phyloP scores from a whole-genome alignment of 2,329 filamentous ascomycete genomes.

The Penicillium sp. region DNA sequence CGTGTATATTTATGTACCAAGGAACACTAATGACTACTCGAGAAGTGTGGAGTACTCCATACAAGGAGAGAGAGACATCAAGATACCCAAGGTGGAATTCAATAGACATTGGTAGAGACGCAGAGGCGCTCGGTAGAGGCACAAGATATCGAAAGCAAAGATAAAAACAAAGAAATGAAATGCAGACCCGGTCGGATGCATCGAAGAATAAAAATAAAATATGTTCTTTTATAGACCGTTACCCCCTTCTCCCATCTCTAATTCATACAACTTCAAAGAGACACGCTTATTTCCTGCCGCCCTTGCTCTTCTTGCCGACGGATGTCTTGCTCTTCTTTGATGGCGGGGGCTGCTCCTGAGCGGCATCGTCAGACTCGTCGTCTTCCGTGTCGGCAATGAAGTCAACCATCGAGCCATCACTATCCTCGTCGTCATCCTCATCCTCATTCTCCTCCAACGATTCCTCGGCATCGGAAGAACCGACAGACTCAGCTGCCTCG shows the following conservation, averaged over 20 bases:
- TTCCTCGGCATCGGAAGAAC: slow-evolving; percentile 39
- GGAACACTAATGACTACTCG: background rate
- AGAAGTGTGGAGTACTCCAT: background rate
- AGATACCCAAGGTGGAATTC: slow-evolving; percentile 7
- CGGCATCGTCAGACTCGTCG: slow-evolving; percentile 29
- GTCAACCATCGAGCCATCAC: slow-evolving; percentile 43
- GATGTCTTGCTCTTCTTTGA: slow-evolving; percentile 31
- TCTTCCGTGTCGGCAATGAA: slow-evolving; percentile 43
- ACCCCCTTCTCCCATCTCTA: slow-evolving; percentile 12
- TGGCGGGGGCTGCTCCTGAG: slow-evolving; percentile 22
- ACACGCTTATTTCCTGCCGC: slow-evolving; percentile 25
- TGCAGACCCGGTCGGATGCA: slow-evolving; percentile 9
- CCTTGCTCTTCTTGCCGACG: slow-evolving; percentile 28
- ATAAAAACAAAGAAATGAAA: slow-evolving; percentile 7
- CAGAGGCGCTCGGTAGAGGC: slow-evolving; percentile 8
- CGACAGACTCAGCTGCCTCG: slow-evolving; percentile 37
- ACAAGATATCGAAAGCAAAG: slow-evolving; percentile 10
- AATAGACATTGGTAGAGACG: slow-evolving; percentile 7
- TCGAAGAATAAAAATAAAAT: slow-evolving; percentile 10
- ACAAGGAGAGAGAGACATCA: background rate
- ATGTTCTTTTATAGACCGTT: slow-evolving; percentile 14
- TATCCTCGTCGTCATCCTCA: slow-evolving; percentile 56
- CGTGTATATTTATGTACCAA: background rate
- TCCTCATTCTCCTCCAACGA: slow-evolving; percentile 54
- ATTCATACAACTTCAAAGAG: slow-evolving; percentile 11